Conservation (phyloP, 1,139 yeast species). For the Meyerozyma carpophila region DNA sequence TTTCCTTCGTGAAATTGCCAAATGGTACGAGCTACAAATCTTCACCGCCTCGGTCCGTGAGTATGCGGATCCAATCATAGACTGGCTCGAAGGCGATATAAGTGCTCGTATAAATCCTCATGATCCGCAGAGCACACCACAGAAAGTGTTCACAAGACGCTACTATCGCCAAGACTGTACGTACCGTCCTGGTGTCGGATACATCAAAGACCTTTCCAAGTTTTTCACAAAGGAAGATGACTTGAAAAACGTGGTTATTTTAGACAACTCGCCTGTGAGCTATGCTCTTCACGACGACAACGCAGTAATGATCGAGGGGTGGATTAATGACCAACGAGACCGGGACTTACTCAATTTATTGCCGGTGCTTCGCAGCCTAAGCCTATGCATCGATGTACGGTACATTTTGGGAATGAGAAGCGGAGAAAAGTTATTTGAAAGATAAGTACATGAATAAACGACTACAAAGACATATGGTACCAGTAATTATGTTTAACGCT, state of each 20-base stretch:
- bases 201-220: slow-evolving; percentile 74
- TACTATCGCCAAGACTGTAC: slow-evolving; percentile 80
- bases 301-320: slow-evolving; percentile 91
- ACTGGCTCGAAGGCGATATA: slow-evolving; percentile 60
- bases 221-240: slow-evolving; percentile 44
- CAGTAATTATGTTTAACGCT: too few relatives aligned
- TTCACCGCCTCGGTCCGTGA: slow-evolving; percentile 94
- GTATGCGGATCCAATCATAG: slow-evolving; percentile 95
- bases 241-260: slow-evolving; percentile 66
- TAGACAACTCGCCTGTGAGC: slow-evolving; percentile 90
- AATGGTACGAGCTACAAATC: slow-evolving; percentile 85
- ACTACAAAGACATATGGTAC: neutral
- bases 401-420: slow-evolving; percentile 66
- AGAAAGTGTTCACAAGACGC: slow-evolving; percentile 47
- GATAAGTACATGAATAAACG: slow-evolving; percentile 5
- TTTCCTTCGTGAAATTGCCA: slow-evolving; percentile 69
- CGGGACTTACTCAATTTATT: slow-evolving; percentile 71
- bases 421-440: slow-evolving; percentile 70
- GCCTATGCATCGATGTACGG: slow-evolving; percentile 85
- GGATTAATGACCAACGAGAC: slow-evolving; percentile 95
- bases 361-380: slow-evolving; percentile 75
- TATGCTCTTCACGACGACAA: slow-evolving; percentile 80
- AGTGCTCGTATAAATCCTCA: slow-evolving; percentile 18
- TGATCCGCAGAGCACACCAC: slow-evolving; percentile 13
- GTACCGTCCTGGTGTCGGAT: slow-evolving; percentile 72